Evolutionary conservation across 176 grass and related monocot genomes (phyloP), one percentile per base, ranked within the genome.

Genomic region (Triticum urartu): DNA sequence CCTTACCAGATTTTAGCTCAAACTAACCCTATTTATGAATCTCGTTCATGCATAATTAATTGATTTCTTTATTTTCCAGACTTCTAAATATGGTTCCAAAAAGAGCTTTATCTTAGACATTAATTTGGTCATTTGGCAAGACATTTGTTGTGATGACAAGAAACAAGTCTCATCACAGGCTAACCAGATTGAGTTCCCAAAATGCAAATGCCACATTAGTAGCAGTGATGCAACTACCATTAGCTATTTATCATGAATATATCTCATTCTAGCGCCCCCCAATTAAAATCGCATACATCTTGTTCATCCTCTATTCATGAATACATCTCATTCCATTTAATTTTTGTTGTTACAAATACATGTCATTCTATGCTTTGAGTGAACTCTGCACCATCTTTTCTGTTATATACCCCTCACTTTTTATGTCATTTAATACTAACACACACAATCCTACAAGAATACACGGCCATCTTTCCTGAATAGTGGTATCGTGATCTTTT

Each of bases 191-290:
- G 90, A 98, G 84, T 95, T 94, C 52, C 90, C 94, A 14, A 95
- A 92, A 42, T 98, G 94, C 86, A 86, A 89, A 52, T 77, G 94
- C 75, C 15, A 85, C 50, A 94, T 95, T 52, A 92, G 94, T 81
- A 98, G 92, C 60, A 91, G 87, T 38, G 90, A 98, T 94, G 94
- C 92, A 89, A 95, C 86, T 89, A 60, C 34, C 81, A 3, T 68
- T 17, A 42, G 61, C 11, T 64, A 15, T 56, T 11, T 68, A 32
- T 24, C 18, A 20, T 65, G 77, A 9, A 7, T 13, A 84, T 1
- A 54, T 13, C 6, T 42, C 20, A 45, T 68, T 35, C 48, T 52
- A 52, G 48, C 14, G 26, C 26, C 48, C 48, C 12, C 48, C 48
- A 52, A 52, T 6, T 17, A 15, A 52, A 15, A 52, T 47, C 11